Base-by-base conservation (phyloP, 1,139 yeast species). In the Geotrichum cucujoidarum region DNA sequence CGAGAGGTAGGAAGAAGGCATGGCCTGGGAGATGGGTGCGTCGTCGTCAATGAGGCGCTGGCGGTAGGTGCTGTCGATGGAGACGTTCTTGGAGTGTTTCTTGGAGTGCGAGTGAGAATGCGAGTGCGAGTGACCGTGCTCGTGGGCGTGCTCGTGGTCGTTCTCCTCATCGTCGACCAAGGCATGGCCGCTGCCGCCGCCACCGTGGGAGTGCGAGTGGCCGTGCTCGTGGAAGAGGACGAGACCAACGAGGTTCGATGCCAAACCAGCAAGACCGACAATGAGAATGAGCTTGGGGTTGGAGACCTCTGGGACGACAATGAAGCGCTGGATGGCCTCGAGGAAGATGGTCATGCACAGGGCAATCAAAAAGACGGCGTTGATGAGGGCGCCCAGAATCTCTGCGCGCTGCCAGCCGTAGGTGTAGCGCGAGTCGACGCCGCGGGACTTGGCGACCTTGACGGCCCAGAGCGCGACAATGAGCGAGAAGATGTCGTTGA, bases 341-440 rank as follows among this genome's bases (percentile, higher is more conserved):
- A 92, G 79, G 59, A 88, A 78, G 61, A 92, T 92, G 35, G 96
- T 83, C 65, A 92, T 83, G 65, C 98, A 92, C 56, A 92, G 75
- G 0, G 97, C 98, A 55, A 92, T 73, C 55, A 92, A 69, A 60
- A 92, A 92, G 13, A 92, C 97, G 1, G 97, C 96, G 62, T 92
- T 92, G 57, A 92, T 78, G 53, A 92, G 74, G 3, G 98, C 98
- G 81, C 97, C 98, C 58, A 88, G 75, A 55, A 89, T 90, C 69
- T 87, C 97, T 5, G 97, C 97, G 61, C 97, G 76, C 68, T 87
- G 95, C 95, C 96, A 87, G 11, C 97, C 97, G 61, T 90, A 90
- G 3, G 97, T 90, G 67, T 86, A 90, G 53, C 80, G 80, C 3
- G 92, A 85, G 65, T 88, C 95, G 1, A 95, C 95, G 18, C 84